Evolutionary conservation across 352 stramenopile genomes (phyloP).

Genomic region (Phytophthora idaei): DNA sequence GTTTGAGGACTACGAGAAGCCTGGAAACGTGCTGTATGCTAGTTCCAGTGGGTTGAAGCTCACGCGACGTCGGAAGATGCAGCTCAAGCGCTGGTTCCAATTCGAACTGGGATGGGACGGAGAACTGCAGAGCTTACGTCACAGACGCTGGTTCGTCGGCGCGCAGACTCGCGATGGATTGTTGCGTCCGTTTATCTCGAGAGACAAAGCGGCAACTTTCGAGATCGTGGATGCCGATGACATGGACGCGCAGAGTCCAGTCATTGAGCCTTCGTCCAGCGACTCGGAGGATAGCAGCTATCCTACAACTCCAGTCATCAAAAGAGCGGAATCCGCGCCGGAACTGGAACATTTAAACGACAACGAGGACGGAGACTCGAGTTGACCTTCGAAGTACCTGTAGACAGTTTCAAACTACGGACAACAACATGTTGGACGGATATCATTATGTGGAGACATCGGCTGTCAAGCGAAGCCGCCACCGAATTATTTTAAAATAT

Average conservation of each 20-base stretch:
- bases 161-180: slow-evolving; percentile 69
- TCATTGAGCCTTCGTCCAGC: slow-evolving; percentile 27
- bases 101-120: slow-evolving; percentile 74
- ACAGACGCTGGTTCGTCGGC: slow-evolving; percentile 74
- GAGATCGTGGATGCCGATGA: slow-evolving; percentile 67
- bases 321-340: slow-evolving; percentile 25
- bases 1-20: slow-evolving; percentile 47
- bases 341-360: slow-evolving; percentile 20
- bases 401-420: not conserved
- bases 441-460: slow-evolving; percentile 13
- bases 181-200: slow-evolving; percentile 63
- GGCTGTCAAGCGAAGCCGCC: slow-evolving; percentile 8
- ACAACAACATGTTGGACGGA: slow-evolving; percentile 10
- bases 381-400: slow-evolving; percentile 13
- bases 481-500: slow-evolving; percentile 29
- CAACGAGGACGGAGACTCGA: slow-evolving; percentile 12
- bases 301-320: slow-evolving; percentile 1
- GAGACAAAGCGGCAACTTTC: slow-evolving; percentile 59
- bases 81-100: slow-evolving; percentile 67
- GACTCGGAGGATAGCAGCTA: slow-evolving; percentile 22
- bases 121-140: slow-evolving; percentile 70
- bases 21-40: slow-evolving; percentile 51
- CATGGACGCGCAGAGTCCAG: slow-evolving; percentile 49
- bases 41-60: slow-evolving; percentile 66
- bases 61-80: slow-evolving; percentile 44